Conservation (phyloP, 768 basidiomycete genomes). For the Fomitopsis serialis region DNA sequence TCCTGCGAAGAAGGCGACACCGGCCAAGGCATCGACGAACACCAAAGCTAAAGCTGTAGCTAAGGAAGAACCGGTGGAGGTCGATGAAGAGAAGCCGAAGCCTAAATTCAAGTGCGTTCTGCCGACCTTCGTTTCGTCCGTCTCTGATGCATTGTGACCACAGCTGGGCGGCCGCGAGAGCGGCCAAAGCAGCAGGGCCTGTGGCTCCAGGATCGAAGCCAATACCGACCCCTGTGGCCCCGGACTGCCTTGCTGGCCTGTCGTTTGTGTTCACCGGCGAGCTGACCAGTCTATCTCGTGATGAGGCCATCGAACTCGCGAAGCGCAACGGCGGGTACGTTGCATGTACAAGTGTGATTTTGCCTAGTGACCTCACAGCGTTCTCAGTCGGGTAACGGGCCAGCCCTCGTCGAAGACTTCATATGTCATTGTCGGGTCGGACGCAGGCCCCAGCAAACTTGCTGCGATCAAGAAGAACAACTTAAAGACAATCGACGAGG, state of each 20-base stretch:
- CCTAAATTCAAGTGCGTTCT: constrained; percentile 32
- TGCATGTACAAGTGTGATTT: background rate
- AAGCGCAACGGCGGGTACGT: constrained; percentile 91
- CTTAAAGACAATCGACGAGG: constrained; percentile 75
- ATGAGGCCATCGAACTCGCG: constrained; percentile 81
- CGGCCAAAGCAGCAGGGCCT: constrained; percentile 56
- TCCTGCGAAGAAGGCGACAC: background rate
- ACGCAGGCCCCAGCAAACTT: constrained; percentile 88
- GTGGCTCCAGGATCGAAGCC: constrained; percentile 51
- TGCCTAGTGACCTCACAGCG: background rate
- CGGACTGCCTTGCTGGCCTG: constrained; percentile 80
- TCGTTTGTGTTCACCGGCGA: constrained; percentile 97
- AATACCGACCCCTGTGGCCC: constrained; percentile 65
- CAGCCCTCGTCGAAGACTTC: constrained; percentile 89
- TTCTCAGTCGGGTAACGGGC: constrained; percentile 71
- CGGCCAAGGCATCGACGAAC: constrained; percentile 3
- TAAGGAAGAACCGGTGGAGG: constrained; percentile 9
- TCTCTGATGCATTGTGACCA: background rate
- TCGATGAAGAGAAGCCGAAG: constrained; percentile 18
- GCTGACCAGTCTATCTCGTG: constrained; percentile 76
- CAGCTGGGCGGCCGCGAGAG: constrained; percentile 50
- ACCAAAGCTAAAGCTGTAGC: constrained; percentile 5
- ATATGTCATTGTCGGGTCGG: constrained; percentile 83
- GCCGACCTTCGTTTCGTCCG: background rate
- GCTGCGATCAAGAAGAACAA: constrained; percentile 77